These are phyloP conservation scores for Orbilia javanica DNA, from an alignment of 2,329 filamentous ascomycete species.

Conservation along the genomic window DNA sequence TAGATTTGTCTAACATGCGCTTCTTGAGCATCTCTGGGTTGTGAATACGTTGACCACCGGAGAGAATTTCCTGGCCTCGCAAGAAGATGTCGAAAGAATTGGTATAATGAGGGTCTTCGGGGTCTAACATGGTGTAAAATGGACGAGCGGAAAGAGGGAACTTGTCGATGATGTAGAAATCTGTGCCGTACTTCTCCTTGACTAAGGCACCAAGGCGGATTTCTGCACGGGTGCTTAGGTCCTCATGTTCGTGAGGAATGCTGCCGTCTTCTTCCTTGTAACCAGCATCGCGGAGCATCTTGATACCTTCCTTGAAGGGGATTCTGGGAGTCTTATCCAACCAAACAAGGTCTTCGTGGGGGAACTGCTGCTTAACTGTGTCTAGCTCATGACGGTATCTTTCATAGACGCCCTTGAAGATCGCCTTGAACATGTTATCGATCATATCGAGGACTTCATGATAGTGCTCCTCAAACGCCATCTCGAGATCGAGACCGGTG, in stretches of 20 bases:
- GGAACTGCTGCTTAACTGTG: constrained; percentile 83
- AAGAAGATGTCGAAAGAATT: constrained; percentile 97
- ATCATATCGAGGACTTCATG: constrained; percentile 85
- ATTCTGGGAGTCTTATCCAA: constrained; percentile 86
- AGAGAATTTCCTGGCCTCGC: constrained; percentile 90
- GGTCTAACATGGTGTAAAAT: constrained; percentile 91
- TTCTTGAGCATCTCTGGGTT: constrained; percentile 79
- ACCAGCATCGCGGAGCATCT: constrained; percentile 82
- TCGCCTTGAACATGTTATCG: constrained; percentile 83
- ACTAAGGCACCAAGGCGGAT: constrained; percentile 86
- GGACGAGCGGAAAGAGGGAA: constrained; percentile 86
- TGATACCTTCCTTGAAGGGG: constrained; percentile 81
- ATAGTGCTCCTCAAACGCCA: constrained; percentile 89
- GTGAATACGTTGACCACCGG: constrained; percentile 93
- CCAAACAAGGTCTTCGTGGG: constrained; percentile 87
- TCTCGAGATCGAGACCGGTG: constrained; percentile 91
- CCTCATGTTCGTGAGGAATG: constrained; percentile 75
- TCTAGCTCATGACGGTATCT: constrained; percentile 80
- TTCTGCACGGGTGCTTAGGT: constrained; percentile 86
- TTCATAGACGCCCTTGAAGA: constrained; percentile 79
- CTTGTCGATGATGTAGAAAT: constrained; percentile 95
- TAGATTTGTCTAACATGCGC: constrained; percentile 80
- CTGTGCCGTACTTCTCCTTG: constrained; percentile 86
- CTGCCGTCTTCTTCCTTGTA: constrained; percentile 83
- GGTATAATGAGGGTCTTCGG: constrained; percentile 78